Base-by-base conservation (phyloP, 371 early-diverging fungal species). In the Batrachochytrium dendrobatidis region DNA sequence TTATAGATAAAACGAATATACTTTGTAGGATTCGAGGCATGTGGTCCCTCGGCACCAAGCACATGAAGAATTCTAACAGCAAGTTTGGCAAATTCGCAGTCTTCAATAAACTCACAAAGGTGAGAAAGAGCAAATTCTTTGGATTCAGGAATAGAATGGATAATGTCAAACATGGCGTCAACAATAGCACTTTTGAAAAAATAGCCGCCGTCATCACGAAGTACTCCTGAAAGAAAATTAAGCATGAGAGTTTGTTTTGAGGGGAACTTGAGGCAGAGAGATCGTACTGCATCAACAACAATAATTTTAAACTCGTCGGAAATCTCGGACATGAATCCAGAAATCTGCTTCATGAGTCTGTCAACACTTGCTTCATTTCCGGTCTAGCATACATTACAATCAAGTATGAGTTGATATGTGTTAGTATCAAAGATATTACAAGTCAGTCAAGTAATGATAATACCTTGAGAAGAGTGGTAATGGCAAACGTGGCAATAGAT, bases 21-120 rank as follows among this genome's bases (percentile, higher is more conserved):
- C 65, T 94, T 89, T 20, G 93, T 86, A 18, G 99, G 98, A 22
- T 88, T 86, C 0, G 83, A 67, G 18, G 91, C 89, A 64, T 84
- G 86, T 33, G 99, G 99, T 0, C 99, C 98, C 67, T 95, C 95
- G 1, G 84, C 76, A 56, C 99, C 98, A 31, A 98, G 79, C 39
- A 98, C 77, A 72, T 95, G 89, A 39, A 98, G 79, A 49, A 97
- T 89, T 39, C 93, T 88, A 45, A 95, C 97, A 17, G 95, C 92
- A 4, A 98, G 83, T 71, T 92, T 93, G 25, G 92, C 87, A 71
- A 94, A 97, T 71, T 97, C 98, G 76, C 99, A 98, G 70, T 98
- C 99, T 69, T 98, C 99, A 66, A 98, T 98, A 70, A 98, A 97
- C 76, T 98, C 99, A 72, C 98, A 97, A 49, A 98, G 79, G 60